A percentile compares a stretch with the other conserved stretches of the same genome.
phyloP scores from a whole-genome alignment of 1,139 yeast genomes.

The Magnusiomyces tetraspermus region DNA sequence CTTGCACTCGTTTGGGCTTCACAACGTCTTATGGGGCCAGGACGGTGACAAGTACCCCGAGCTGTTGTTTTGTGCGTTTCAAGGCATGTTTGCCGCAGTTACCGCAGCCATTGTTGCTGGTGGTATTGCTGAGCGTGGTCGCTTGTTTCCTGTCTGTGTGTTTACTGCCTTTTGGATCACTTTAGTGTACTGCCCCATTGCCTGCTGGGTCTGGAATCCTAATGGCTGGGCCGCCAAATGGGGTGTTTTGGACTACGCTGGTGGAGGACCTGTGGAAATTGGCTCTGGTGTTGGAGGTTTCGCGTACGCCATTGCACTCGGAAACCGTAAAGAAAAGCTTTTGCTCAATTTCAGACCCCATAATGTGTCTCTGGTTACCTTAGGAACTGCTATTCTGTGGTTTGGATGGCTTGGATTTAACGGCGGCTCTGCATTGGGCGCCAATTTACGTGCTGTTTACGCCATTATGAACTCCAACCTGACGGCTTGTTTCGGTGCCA shows the following conservation, averaged over 20 bases:
- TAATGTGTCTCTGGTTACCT: conserved; percentile 74
- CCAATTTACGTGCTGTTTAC: conserved; percentile 59
- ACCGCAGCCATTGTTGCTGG: conserved; percentile 89
- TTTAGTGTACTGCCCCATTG: conserved; percentile 83
- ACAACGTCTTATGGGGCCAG: conserved; percentile 51
- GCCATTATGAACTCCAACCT: conserved; percentile 89
- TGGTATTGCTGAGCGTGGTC: conserved; percentile 90
- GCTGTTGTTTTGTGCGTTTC: conserved; percentile 75
- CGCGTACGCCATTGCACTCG: conserved; percentile 73
- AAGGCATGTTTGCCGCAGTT: conserved; percentile 84
- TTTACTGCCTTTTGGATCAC: conserved; percentile 86
- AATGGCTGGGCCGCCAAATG: conserved; percentile 88
- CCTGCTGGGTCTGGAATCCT: conserved; percentile 89
- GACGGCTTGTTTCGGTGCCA: conserved; percentile 83
- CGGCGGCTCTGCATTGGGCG: conserved; percentile 59
- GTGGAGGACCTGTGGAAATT: conserved; percentile 96
- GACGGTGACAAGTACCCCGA: conserved; percentile 56
- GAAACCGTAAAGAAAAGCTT: conserved; percentile 72
- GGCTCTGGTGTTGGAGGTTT: conserved; percentile 86
- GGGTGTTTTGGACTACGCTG: conserved; percentile 94
- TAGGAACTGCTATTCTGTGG: conserved; percentile 65
- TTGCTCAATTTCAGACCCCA: conserved; percentile 91
- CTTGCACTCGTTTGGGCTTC: conserved; percentile 69
- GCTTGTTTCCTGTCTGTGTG: conserved; percentile 75
- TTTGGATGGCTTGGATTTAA: conserved; percentile 73